phyloP scores from a whole-genome alignment of 176 grass and related monocot genomes.

The Eremochloa ophiuroides region DNA sequence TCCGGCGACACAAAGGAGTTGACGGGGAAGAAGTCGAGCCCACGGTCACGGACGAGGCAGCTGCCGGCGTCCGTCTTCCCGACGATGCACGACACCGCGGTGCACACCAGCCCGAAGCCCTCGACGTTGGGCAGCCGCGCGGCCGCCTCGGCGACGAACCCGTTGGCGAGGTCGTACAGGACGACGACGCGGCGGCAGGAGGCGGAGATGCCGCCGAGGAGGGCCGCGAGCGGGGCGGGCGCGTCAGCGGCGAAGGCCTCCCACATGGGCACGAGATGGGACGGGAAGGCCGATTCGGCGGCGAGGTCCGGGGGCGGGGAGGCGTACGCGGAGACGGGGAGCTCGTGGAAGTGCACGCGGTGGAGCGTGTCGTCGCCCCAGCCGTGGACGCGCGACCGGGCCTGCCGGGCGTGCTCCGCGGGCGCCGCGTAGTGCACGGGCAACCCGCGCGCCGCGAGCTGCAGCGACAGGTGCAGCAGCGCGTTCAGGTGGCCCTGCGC shows the following conservation, averaged over 20 bases:
- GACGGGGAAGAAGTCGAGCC: background rate
- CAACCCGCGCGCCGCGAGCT: slow-evolving; percentile 28
- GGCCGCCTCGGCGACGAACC: slow-evolving; percentile 22
- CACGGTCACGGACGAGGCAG: background rate
- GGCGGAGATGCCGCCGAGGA: slow-evolving; percentile 22
- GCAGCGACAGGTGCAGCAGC: slow-evolving; percentile 48
- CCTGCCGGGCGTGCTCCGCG: slow-evolving; percentile 31
- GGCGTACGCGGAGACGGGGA: slow-evolving; percentile 36
- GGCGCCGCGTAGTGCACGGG: slow-evolving; percentile 56
- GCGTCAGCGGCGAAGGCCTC: slow-evolving; percentile 9
- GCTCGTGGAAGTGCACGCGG: slow-evolving; percentile 38
- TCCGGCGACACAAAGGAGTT: background rate
- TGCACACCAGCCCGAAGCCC: background rate
- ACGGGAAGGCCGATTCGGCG: slow-evolving; percentile 18
- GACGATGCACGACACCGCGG: background rate
- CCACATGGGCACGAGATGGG: slow-evolving; percentile 36
- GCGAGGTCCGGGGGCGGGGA: slow-evolving; percentile 27
- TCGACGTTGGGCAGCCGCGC: slow-evolving; percentile 21
- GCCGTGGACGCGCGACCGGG: slow-evolving; percentile 3
- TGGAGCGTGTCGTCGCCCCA: slow-evolving; percentile 2
- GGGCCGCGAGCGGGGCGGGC: slow-evolving; percentile 1
- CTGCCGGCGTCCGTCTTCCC: background rate
- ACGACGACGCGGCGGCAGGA: slow-evolving; percentile 40
- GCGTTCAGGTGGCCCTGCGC: slow-evolving; percentile 60
- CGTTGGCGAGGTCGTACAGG: slow-evolving; percentile 37